Percentiles rank a stretch among this genome's conserved stretches.
Conservation (phyloP, 2,329 filamentous ascomycete species). For the Geosmithia morbida region DNA sequence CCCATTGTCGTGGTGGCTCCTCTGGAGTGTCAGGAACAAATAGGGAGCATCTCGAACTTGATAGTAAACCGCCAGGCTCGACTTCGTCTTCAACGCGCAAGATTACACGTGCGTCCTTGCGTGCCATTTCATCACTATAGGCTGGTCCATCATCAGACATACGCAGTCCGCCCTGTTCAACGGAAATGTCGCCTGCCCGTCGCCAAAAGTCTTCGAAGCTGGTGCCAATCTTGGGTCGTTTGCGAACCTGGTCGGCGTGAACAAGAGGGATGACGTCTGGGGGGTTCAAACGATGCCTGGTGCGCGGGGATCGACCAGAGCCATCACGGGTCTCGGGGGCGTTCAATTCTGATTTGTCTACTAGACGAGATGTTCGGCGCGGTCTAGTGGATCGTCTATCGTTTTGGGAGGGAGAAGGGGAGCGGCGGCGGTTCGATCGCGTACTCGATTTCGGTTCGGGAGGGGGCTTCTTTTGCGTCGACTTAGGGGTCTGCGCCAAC, state of each 20-base stretch:
- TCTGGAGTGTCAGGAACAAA: conserved; percentile 60
- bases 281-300: conserved; percentile 29
- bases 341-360: conserved; percentile 10
- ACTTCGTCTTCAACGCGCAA: conserved; percentile 57
- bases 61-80: conserved; percentile 62
- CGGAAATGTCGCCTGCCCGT: conserved; percentile 32
- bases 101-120: conserved; percentile 55
- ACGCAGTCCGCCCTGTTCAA: conserved; percentile 43
- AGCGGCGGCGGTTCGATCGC: conserved; percentile 21
- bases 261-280: conserved; percentile 35
- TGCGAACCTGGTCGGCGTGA: conserved; percentile 42
- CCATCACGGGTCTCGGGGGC: conserved; percentile 7
- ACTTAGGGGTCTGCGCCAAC: conserved; percentile 13
- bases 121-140: conserved; percentile 47
- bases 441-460: conserved; percentile 13
- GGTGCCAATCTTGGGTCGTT: conserved; percentile 35
- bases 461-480: conserved; percentile 12
- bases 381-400: conserved; percentile 26
- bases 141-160: conserved; percentile 38
- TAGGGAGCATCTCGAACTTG: conserved; percentile 51
- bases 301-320: conserved; percentile 23
- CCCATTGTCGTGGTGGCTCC: conserved; percentile 66
- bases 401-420: conserved; percentile 23
- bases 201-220: conserved; percentile 44
- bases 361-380: conserved; percentile 25